These are phyloP conservation scores for Deinandra increscens DNA, from an alignment of 129 eudicot genomes.

Conservation along the genomic window DNA sequence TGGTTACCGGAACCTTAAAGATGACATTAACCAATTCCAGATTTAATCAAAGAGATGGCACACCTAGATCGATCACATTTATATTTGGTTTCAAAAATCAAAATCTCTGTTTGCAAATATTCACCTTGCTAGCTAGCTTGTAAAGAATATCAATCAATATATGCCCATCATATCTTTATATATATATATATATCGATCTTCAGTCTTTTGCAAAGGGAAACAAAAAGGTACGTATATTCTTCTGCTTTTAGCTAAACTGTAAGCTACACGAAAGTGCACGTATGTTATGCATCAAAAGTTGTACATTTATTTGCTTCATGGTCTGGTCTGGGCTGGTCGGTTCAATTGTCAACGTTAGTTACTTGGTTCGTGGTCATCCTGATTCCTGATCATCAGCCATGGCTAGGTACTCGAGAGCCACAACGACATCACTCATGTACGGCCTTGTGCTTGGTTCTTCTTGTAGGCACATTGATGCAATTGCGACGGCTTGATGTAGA, in stretches of 20 bases:
- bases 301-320: constrained; percentile 16
- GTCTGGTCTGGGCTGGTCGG: too few relatives aligned
- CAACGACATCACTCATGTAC: constrained; percentile 62
- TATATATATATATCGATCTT: too few relatives aligned
- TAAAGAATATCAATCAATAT: too few relatives aligned
- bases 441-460: constrained; percentile 78
- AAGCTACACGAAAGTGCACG: constrained; percentile 8
- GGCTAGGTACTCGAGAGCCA: constrained; percentile 71
- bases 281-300: constrained; percentile 24
- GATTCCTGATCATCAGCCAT: constrained; percentile 24
- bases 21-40: constrained; percentile 30
- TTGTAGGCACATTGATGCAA: constrained; percentile 78
- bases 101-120: too few relatives aligned
- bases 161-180: too few relatives aligned
- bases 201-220: not conserved
- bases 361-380: constrained; percentile 15
- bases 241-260: constrained; percentile 15
- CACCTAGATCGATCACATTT: too few relatives aligned
- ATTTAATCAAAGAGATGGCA: too few relatives aligned
- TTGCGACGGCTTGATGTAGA: constrained; percentile 67
- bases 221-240: constrained; percentile 18
- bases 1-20: constrained; percentile 64
- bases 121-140: too few relatives aligned
- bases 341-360: not conserved
- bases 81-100: too few relatives aligned